Evolutionary conservation across 345 rosid species (phyloP).

Genomic region (Triadica sebifera): DNA sequence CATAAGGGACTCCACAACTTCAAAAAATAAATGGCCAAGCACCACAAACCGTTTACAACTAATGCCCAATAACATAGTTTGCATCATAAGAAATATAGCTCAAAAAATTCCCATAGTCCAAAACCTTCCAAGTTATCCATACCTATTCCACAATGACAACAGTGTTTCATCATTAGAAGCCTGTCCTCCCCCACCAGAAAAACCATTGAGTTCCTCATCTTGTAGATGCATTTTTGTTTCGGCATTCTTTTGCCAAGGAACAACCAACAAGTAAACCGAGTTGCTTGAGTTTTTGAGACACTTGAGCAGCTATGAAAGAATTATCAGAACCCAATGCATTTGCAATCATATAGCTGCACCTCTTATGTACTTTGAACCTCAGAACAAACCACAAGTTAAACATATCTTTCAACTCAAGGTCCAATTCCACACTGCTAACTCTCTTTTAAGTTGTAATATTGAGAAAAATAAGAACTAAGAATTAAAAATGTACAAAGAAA

Average conservation of each 20-base stretch:
- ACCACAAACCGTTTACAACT: not conserved
- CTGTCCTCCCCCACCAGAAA: conserved; percentile 27
- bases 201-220: conserved; percentile 45
- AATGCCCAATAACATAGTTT: not conserved
- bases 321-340: conserved; percentile 61
- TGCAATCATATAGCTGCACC: conserved; percentile 77
- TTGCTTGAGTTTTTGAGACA: conserved; percentile 78
- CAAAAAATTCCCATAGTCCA: not conserved
- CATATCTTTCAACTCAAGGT: conserved; percentile 1
- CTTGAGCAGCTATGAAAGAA: conserved; percentile 61
- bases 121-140: conserved; percentile 17
- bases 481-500: not conserved
- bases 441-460: not conserved
- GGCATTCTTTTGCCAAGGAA: conserved; percentile 41
- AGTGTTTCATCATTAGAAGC: conserved; percentile 63
- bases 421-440: not conserved
- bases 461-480: not conserved
- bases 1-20: not conserved
- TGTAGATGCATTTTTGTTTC: conserved; percentile 41
- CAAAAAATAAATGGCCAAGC: not conserved
- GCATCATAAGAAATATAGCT: not conserved
- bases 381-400: conserved; percentile 13
- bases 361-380: conserved; percentile 76
- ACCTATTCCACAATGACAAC: conserved; percentile 64
- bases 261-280: conserved; percentile 66